Conservation (phyloP, 2,329 filamentous ascomycete species). For the Cladosporium sp. region DNA sequence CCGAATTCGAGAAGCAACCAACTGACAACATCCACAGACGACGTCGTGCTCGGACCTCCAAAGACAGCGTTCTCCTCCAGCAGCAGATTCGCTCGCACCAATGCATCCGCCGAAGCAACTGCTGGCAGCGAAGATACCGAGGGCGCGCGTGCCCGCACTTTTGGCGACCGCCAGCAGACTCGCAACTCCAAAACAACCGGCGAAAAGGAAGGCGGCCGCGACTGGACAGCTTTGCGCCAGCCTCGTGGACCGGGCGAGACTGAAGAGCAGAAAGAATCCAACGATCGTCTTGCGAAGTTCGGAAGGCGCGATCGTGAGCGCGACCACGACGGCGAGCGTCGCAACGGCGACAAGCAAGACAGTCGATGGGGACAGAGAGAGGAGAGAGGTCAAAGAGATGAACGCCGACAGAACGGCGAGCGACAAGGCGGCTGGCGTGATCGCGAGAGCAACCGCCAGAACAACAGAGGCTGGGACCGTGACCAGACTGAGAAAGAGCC, state of each 20-base stretch:
- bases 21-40: constrained; percentile 63
- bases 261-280: constrained; percentile 66
- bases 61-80: constrained; percentile 81
- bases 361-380: constrained; percentile 54
- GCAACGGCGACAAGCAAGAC: constrained; percentile 73
- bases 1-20: neutral
- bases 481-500: constrained; percentile 74
- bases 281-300: constrained; percentile 55
- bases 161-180: constrained; percentile 45
- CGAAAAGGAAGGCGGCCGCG: constrained; percentile 39
- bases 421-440: constrained; percentile 61
- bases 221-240: constrained; percentile 71
- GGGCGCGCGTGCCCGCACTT: constrained; percentile 40
- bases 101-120: constrained; percentile 36
- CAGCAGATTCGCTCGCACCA: constrained; percentile 50
- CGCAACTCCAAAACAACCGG: constrained; percentile 38
- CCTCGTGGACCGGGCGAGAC: constrained; percentile 47
- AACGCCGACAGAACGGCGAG: constrained; percentile 43
- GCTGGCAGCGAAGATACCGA: constrained; percentile 35
- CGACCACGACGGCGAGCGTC: constrained; percentile 55
- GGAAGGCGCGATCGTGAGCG: constrained; percentile 31
- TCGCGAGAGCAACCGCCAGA: constrained; percentile 40
- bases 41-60: constrained; percentile 82
- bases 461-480: constrained; percentile 56
- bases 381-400: constrained; percentile 42